Percentiles rank a stretch among this genome's conserved stretches.
Conservation (phyloP, 1,284 basidiomycete species). For the Cryptococcus amylolentus region DNA sequence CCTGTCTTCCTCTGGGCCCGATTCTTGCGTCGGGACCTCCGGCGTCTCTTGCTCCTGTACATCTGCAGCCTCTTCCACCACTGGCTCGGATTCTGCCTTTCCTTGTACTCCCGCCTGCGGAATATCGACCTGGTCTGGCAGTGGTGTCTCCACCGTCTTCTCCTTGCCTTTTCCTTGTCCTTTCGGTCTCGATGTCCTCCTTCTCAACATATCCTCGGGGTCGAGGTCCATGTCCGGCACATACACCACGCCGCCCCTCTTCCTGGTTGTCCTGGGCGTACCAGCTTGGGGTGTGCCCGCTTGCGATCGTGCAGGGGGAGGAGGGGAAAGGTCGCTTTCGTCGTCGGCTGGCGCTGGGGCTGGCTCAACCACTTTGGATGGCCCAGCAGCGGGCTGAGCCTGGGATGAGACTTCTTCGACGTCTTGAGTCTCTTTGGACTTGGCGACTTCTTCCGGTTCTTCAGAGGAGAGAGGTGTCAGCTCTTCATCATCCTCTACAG, state of each 20-base stretch:
- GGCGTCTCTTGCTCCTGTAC: no score
- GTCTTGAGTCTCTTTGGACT: no score
- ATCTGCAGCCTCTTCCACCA: no score
- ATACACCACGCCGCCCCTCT: background rate
- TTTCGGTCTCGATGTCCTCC: background rate
- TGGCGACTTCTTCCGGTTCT: background rate
- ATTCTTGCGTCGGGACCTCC: no score
- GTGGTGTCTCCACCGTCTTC: background rate
- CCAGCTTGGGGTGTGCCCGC: background rate
- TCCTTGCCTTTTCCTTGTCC: background rate
- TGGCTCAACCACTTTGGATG: no score
- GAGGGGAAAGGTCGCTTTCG: constrained; percentile 1
- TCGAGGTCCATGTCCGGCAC: no score
- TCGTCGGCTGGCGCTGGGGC: background rate
- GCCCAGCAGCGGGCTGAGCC: no score
- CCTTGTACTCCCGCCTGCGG: background rate
- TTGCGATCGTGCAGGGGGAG: background rate
- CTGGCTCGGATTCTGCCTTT: background rate
- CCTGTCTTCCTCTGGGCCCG: no score
- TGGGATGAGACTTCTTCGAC: no score
- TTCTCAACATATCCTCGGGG: background rate
- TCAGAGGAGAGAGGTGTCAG: constrained; percentile 4
- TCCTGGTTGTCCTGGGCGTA: background rate
- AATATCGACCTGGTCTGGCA: background rate
- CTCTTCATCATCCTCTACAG: constrained; percentile 36